Evolutionary conservation across 106 monocot genomes (phyloP), one percentile per base, ranked within the genome.

Genomic region (Apostasia ramifera): DNA sequence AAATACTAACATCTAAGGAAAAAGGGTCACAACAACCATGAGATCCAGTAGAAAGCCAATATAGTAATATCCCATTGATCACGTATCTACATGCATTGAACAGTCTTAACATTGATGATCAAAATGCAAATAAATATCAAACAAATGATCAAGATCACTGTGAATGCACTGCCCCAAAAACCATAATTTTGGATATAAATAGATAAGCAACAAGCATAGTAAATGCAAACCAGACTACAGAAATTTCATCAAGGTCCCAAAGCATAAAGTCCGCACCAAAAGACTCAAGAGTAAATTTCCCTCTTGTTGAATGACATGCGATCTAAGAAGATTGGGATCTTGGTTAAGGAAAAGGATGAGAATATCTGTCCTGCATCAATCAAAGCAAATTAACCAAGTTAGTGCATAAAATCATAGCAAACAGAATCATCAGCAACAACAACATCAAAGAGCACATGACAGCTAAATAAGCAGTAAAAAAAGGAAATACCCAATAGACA

Each of bases 401-500:
- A 66, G 10, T 15, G 26, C 13, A 49, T 6, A 2, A 2, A 38
- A 11, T 11, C 61, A 13, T 10, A 70, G 11, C 5, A 45, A 38
- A 47, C 15, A 5, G 8, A 54, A 52, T 39, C 0, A 54, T 47
- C 8, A 37, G 2, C 44, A 47, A 44, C 26, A 46, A 55, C 12
- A 15, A 45, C 5, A 72, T 2, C 7, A 46, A 11, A 44, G 53
- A 5, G 3, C 71, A 10, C 41, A 68, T 2, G 14, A 66, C 7
- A 54, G 6, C n/a, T 14, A 46, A 59, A 57, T 62, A 11, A 2
- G 54, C 14, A 49, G 37, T 51, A 37, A 68, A 47, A 26, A 72
- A 68, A 70, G 1, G 41, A 79, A 72, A 63, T 89, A 97, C 97
- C 92, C 97, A n/a, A 85, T 85, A 50, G 81, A 89, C 49, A 92